Percentiles rank a stretch among this genome's conserved stretches.
phyloP scores from a whole-genome alignment of 2,329 filamentous ascomycete species.

The Phialophora chinensis region DNA sequence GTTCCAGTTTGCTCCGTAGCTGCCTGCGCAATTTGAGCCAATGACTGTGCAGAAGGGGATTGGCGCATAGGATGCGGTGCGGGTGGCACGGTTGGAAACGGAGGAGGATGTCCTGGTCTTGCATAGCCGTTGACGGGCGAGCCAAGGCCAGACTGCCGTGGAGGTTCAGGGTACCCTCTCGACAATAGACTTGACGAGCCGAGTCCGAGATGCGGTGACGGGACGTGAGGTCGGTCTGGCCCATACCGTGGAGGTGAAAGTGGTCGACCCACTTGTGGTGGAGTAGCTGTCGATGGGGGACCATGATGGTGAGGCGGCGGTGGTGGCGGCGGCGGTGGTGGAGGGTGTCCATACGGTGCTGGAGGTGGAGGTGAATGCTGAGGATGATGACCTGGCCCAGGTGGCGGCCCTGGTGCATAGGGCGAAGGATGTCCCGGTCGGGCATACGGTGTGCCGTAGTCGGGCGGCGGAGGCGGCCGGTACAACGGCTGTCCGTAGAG shows the following conservation, averaged over 20 bases:
- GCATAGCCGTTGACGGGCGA: conserved; percentile 35
- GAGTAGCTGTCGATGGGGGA: conserved; percentile 9
- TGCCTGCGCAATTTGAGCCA: conserved; percentile 34
- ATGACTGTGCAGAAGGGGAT: conserved; percentile 30
- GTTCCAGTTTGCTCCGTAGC: conserved; percentile 24
- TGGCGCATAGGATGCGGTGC: conserved; percentile 23
- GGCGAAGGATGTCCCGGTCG: conserved; percentile 27
- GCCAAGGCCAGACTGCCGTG: conserved; percentile 21
- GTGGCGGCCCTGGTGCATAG: conserved; percentile 29
- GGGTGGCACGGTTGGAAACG: conserved; percentile 10
- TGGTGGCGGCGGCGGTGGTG: conserved; percentile 6
- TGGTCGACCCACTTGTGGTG: conserved; percentile 21
- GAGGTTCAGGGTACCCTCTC: conserved; percentile 30
- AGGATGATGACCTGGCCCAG: conserved; percentile 28
- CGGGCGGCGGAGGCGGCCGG: conserved; percentile 22
- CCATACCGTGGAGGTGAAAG: conserved; percentile 32
- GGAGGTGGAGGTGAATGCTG: conserved; percentile 33
- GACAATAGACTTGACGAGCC: conserved; percentile 27
- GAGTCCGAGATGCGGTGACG: conserved; percentile 29
- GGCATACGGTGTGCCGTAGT: conserved; percentile 31
- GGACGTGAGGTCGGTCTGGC: conserved; percentile 25
- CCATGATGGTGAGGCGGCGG: conserved; percentile 22
- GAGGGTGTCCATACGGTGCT: conserved; percentile 28
- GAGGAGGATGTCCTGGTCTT: conserved; percentile 25
- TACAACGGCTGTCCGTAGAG: conserved; percentile 42